Base-by-base conservation (phyloP, 768 basidiomycete species). In the Pleurotus sapidus region DNA sequence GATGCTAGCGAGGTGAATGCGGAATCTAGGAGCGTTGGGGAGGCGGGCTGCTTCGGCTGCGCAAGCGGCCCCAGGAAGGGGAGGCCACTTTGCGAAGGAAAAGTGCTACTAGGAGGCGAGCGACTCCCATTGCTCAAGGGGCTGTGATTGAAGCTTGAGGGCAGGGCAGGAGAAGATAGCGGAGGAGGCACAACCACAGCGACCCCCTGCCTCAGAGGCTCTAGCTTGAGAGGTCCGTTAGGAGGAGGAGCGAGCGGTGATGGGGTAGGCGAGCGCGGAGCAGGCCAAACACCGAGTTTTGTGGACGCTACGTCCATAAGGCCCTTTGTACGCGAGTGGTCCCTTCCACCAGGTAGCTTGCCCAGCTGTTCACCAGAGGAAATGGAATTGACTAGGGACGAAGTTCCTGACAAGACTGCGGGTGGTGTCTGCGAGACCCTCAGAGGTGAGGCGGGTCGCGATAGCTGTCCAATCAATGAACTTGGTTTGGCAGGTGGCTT, bases 321-420 rank as follows among this genome's bases (percentile, higher is more conserved):
- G 59, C 75, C 84, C 59, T 80, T 68, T 1, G 86, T 84, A 39
- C 86, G 81, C 57, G 77, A 74, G 60, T 85, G 85, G 56, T 80
- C 78, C 11, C 76, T 74, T 34, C 73, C 67, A 46, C 74, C 68
- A 69, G 70, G 46, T 65, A 70, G 37, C 59, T 57, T 46, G 64
- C 59, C 63, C 49, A 46, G 51, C 55, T 53, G 58, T 34, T 51
- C 40, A 40, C 39, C 43, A 46, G 40, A 34, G 62, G 46, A 34
- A 54, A 56, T 30, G 64, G 61, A n/a, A 24, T 27, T 30, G 39
- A 37, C 23, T 18, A 42, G n/a, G 24, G 51, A 39, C 5, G 63
- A 48, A 30, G 54, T 46, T 51, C 25, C 50, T 3, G 42, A 11
- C 27, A 27, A 7, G 43, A 49, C 14, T 34, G 60, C 27, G n/a